Evolutionary conservation across 2,329 filamentous ascomycete genomes (phyloP), one percentile per base, ranked within the genome.

Genomic region (Cyphellophora attinorum): DNA sequence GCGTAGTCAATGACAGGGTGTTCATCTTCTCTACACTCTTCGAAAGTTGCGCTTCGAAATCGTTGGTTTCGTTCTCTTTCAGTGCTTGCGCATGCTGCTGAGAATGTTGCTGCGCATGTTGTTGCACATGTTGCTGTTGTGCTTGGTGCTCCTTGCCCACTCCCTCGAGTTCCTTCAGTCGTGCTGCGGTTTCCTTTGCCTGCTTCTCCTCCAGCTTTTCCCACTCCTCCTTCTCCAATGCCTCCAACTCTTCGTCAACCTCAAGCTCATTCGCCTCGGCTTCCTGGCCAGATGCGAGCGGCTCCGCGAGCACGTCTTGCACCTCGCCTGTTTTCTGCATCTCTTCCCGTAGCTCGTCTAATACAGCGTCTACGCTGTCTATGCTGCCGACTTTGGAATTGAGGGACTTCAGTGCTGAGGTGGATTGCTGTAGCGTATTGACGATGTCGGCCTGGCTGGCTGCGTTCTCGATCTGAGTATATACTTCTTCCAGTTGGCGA

Each of bases 311-410:
- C 27, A 89, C 79, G 36, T 71, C 74, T 17, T 77, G 76, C 14
- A 96, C 74, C 61, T 96, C 89, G 52, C 95, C 86, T 15, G 81
- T 77, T 48, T 81, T 76, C 33, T 64, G 71, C 75, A 91, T 91
- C 61, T 93, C 79, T 48, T 88, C 80, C 34, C 81, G 72, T 51
- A 94, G 61, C 31, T 71, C 69, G 46, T 85, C 81, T 33, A 93
- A 74, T 10, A 91, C 74, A 41, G 75, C 73, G 44, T 86, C 82
- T 0, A 93, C 85, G 29, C 70, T 71, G 43, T 85, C 81, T 0
- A 73, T 71, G 2, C 85, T 83, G 29, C 91, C 91, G 14, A 86
- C 72, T 53, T 85, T 74, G 30, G 72, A 68, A 53, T 94, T 86
- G 18, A 98, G 67, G 16, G 65, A 68, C 45, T 73, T 72, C 19